Conservation (phyloP, 1,284 basidiomycete species). For the Ganoderma multipileum region DNA sequence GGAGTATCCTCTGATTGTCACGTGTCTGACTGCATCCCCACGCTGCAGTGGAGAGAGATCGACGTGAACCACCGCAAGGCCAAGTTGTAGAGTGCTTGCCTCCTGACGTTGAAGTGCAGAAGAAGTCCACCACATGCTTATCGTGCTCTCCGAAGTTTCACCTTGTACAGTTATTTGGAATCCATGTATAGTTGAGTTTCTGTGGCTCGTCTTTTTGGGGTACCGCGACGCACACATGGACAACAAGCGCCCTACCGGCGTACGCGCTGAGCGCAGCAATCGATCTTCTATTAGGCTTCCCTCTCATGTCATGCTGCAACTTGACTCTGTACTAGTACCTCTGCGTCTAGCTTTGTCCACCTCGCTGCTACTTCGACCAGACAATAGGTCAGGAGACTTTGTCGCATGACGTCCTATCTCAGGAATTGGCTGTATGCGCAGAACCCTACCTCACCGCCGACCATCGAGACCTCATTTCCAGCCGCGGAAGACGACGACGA, state of each 20-base stretch:
- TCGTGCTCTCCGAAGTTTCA: background rate
- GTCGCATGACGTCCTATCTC: constrained; percentile 39
- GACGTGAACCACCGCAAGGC: constrained; percentile 24
- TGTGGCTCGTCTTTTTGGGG: background rate
- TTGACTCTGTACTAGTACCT: background rate
- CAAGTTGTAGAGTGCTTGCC: constrained; percentile 12
- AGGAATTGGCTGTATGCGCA: constrained; percentile 40
- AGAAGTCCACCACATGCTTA: background rate
- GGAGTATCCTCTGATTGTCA: background rate
- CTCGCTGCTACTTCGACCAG: background rate
- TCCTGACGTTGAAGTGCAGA: background rate
- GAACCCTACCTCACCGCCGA: constrained; percentile 32
- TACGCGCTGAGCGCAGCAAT: background rate
- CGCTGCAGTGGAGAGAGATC: constrained; percentile 23
- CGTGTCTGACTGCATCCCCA: background rate
- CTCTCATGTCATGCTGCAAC: background rate
- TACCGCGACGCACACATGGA: background rate
- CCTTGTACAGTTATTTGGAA: background rate
- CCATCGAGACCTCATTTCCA: constrained; percentile 46
- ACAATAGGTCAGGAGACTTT: background rate
- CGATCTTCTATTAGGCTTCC: background rate
- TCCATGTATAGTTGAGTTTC: background rate
- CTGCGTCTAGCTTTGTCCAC: background rate
- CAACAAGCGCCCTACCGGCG: no score
- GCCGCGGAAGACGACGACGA: constrained; percentile 54